Evolutionary conservation across 2,329 filamentous ascomycete species (phyloP), one percentile per base, ranked within the genome.

Genomic region (Fusarium agapanthi): DNA sequence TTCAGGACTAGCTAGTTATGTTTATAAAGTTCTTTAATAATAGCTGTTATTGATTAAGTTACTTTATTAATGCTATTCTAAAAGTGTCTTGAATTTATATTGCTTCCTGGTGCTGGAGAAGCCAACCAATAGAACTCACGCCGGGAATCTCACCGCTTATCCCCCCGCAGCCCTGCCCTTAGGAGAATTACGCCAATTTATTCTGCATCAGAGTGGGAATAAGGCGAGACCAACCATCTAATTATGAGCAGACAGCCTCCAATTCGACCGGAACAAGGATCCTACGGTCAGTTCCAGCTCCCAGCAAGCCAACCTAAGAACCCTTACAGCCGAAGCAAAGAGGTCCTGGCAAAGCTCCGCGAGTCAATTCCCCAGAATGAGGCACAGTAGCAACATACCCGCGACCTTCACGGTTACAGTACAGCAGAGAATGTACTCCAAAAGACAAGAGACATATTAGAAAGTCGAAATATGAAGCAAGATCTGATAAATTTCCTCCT

Each of bases 121-220:
- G 7, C 7, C 15, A 8, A 18, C 18, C n/a, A 54, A 38, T 54
- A 38, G 7, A 38, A 16, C 13, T 6, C 10, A 53, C 4, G 6
- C 34, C 0, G 11, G 4, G 14, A 28, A 16, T 6, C 20, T 54
- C 18, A 54, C 34, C 24, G 14, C 35, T 18, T 14, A 11, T 54
- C 26, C 14, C 35, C 37, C 53, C 12, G 16, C n/a, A n/a, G n/a
- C n/a, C n/a, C n/a, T n/a, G n/a, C 53, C 15, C 22, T 11, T 1
- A 1, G 6, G 2, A 45, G 37, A 35, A n/a, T 20, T 20, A 14
- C 1, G 0, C 20, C 26, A 22, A 22, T 5, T 7, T 30, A 14
- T 11, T 28, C 2, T 7, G 0, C 3, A 12, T 22, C 8, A 3
- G 11, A 26, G 0, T 24, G 6, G 28, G 14, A 47, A 13, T 7